Conservation (phyloP, 2,329 filamentous ascomycete species). For the Monosporascus sp. region DNA sequence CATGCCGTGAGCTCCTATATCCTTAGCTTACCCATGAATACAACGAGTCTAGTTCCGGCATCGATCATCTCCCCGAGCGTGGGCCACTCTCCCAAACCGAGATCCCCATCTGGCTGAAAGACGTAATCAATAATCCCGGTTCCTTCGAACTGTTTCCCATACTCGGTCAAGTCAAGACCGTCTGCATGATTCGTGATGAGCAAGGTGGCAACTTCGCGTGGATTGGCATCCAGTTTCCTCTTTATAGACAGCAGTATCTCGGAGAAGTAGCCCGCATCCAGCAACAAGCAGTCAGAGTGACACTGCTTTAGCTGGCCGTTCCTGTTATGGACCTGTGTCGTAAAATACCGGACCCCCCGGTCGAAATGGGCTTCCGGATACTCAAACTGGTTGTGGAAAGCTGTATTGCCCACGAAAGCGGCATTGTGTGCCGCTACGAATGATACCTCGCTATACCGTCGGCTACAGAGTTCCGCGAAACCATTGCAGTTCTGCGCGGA, state of each 20-base stretch:
- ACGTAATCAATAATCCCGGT: slow-evolving; percentile 53
- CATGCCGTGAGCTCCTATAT: too few relatives aligned
- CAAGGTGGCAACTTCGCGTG: slow-evolving; percentile 71
- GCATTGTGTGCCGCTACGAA: slow-evolving; percentile 74
- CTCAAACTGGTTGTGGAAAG: slow-evolving; percentile 68
- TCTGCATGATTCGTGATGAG: slow-evolving; percentile 60
- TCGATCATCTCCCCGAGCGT: slow-evolving; percentile 63
- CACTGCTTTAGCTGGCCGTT: slow-evolving; percentile 60
- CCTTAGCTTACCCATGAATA: slow-evolving; percentile 57
- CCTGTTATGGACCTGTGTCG: slow-evolving; percentile 64
- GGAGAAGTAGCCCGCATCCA: slow-evolving; percentile 63
- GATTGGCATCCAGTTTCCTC: slow-evolving; percentile 63
- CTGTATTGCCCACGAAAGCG: slow-evolving; percentile 60
- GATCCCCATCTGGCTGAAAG: slow-evolving; percentile 42
- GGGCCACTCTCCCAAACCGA: slow-evolving; percentile 56
- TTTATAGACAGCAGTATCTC: slow-evolving; percentile 61
- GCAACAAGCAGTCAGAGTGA: slow-evolving; percentile 60
- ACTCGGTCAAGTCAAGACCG: slow-evolving; percentile 47
- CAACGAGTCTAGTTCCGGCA: slow-evolving; percentile 57
- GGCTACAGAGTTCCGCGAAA: slow-evolving; percentile 66
- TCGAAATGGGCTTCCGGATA: slow-evolving; percentile 67
- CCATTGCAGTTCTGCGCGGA: slow-evolving; percentile 63
- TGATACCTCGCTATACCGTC: slow-evolving; percentile 69
- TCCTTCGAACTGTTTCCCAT: slow-evolving; percentile 48
- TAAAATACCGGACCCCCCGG: slow-evolving; percentile 65